A percentile compares a stretch with the other conserved stretches of the same genome.
phyloP scores from a whole-genome alignment of 2,329 filamentous ascomycete genomes.

The Aspergillus sp. region DNA sequence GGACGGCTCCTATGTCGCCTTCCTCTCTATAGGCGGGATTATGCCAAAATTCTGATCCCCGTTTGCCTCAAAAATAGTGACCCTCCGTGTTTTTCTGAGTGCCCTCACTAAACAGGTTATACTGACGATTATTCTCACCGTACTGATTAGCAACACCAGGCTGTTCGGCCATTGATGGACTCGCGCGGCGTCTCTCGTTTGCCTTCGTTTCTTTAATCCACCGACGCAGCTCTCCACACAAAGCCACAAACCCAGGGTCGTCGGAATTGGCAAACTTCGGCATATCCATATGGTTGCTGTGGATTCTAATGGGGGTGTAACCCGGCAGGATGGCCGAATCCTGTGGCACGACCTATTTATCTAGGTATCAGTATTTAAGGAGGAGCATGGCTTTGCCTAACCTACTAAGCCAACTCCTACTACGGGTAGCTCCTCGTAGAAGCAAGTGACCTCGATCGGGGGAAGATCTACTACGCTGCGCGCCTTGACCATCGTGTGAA shows the following conservation, averaged over 20 bases:
- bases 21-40: background rate
- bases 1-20: no score
- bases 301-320: constrained; percentile 22
- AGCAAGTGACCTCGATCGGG: no score
- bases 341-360: constrained; percentile 2
- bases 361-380: background rate
- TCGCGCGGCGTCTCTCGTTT: constrained; percentile 1
- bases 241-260: constrained; percentile 2
- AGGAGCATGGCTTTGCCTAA: background rate
- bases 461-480: no score
- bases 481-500: no score
- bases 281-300: constrained; percentile 13
- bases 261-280: constrained; percentile 10
- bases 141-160: background rate
- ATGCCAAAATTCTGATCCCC: background rate
- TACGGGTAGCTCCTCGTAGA: no score
- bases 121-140: background rate
- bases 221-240: constrained; percentile 2
- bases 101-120: background rate
- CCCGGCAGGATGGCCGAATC: constrained; percentile 22
- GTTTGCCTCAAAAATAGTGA: background rate
- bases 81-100: background rate
- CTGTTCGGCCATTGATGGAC: constrained; percentile 2
- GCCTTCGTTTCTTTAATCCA: constrained; percentile 1
- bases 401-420: no score